These are phyloP conservation scores for Fusarium goolgardi DNA, from an alignment of 2,329 filamentous ascomycete species.

Conservation along the genomic window DNA sequence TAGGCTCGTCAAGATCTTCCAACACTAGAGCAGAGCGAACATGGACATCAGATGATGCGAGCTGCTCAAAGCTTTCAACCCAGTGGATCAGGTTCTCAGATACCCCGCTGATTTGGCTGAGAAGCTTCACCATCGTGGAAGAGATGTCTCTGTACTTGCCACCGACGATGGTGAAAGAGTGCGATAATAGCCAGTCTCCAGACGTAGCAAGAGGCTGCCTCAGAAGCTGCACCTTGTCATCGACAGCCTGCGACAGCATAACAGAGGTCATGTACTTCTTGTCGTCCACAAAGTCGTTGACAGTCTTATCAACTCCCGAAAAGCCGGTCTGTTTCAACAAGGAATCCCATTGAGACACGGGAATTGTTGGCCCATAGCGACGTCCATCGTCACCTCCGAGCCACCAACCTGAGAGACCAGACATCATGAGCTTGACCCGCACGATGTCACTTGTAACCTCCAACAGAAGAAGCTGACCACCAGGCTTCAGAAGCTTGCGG, in stretches of 20 bases:
- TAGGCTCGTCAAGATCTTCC: constrained; percentile 15
- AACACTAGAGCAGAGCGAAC: neutral
- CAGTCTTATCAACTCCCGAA: constrained; percentile 8
- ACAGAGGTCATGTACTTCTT: constrained; percentile 15
- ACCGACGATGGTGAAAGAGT: neutral
- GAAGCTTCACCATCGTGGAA: neutral
- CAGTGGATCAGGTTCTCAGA: neutral
- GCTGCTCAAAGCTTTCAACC: neutral
- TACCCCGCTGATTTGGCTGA: neutral
- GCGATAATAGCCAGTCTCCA: neutral
- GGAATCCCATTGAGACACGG: neutral
- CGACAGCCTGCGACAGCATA: constrained; percentile 2
- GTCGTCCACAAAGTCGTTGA: constrained; percentile 3
- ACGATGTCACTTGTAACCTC: constrained; percentile 9
- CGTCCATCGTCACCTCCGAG: constrained; percentile 11
- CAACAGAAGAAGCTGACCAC: constrained; percentile 43
- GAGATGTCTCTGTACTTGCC: neutral
- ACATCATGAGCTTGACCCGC: constrained; percentile 16
- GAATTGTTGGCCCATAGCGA: constrained; percentile 8
- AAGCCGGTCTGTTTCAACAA: constrained; percentile 1
- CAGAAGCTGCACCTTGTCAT: neutral
- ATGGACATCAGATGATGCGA: neutral
- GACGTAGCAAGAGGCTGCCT: neutral
- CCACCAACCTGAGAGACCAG: constrained; percentile 19
- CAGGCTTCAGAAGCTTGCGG: constrained; percentile 43